Evolutionary conservation across 192 early-diverging fungal genomes (phyloP).

Genomic region (Backusella luteola): DNA sequence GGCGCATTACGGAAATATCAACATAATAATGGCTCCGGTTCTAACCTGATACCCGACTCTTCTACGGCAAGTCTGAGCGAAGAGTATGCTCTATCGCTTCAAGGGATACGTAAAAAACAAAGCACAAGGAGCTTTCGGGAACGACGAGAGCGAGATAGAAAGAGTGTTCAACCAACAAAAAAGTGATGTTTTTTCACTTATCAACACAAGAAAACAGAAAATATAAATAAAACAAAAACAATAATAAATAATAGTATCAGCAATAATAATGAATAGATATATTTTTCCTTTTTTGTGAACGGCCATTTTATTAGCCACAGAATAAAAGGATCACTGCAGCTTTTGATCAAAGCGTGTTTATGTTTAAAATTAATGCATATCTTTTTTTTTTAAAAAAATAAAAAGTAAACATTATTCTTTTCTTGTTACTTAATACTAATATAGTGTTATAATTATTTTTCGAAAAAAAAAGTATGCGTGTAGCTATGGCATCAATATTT

Average conservation of each 20-base stretch:
- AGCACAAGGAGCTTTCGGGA: slow-evolving; percentile 39
- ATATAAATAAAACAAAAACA: background rate
- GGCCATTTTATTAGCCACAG: too few relatives aligned
- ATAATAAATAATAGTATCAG: background rate
- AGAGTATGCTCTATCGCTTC: slow-evolving; percentile 29
- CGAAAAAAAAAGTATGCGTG: background rate
- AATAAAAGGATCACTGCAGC: too few relatives aligned
- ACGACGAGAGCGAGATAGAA: slow-evolving; percentile 35
- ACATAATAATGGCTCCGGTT: background rate
- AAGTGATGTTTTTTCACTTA: background rate
- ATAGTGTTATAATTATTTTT: background rate
- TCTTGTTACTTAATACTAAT: background rate
- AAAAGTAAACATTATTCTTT: background rate
- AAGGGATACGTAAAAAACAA: slow-evolving; percentile 34
- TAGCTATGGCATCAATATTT: background rate
- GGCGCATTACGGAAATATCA: slow-evolving; percentile 11
- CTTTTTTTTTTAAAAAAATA: too few relatives aligned
- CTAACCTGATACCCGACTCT: background rate
- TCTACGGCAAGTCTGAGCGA: slow-evolving; percentile 22
- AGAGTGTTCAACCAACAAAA: slow-evolving; percentile 17
- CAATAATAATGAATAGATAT: too few relatives aligned
- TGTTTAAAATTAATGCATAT: too few relatives aligned
- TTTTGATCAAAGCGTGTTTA: too few relatives aligned
- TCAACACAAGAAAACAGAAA: background rate
- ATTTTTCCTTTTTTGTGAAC: too few relatives aligned